Evolutionary conservation across 2,329 filamentous ascomycete species (phyloP), one percentile per base, ranked within the genome.

Genomic region (Alternaria conjuncta): DNA sequence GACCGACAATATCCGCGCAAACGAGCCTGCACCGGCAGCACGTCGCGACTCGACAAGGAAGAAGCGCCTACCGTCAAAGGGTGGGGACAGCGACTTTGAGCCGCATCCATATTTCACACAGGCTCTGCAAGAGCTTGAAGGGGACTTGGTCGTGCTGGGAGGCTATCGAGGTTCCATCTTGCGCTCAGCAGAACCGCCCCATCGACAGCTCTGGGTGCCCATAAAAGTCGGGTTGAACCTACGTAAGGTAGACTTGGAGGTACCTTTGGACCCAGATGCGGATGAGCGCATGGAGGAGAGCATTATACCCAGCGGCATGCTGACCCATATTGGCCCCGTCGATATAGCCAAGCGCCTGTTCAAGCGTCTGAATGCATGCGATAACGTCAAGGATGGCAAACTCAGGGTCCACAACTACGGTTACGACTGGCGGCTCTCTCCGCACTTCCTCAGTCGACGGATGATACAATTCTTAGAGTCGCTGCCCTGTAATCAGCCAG

Each of bases 341-440:
- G 95, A 98, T 77, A 94, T 97, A 61, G 93, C 92, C 5, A 90
- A 89, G 61, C 88, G 93, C 43, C 83, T 98, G 2, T 89, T 97
- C 79, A 94, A 92, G 75, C 89, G 91, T 59, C 80, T 97, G 20
- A 86, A 88, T 54, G 89, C 90, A 30, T 92, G 88, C 68, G 89
- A 93, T 12, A 96, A 96, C 72, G 89, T 88, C 2, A 86, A 87
- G 56, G 85, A 83, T 5, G 93, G 92, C 8, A 90, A 87, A 66
- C 82, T 97, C 6, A 86, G 93, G 50, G 87, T 97, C 1, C 94
- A 94, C 84, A 91, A 97, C 72, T 98, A 95, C 75, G 94, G 94
- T 18, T 98, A 97, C 73, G 95, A 98, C 80, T 98, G 95, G 95
- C 87, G 95, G 15, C 83, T 97, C 43, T 96, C 92, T 67, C 95